phyloP scores from a whole-genome alignment of 257 asterid genomes.

The Linderniella brevidens region DNA sequence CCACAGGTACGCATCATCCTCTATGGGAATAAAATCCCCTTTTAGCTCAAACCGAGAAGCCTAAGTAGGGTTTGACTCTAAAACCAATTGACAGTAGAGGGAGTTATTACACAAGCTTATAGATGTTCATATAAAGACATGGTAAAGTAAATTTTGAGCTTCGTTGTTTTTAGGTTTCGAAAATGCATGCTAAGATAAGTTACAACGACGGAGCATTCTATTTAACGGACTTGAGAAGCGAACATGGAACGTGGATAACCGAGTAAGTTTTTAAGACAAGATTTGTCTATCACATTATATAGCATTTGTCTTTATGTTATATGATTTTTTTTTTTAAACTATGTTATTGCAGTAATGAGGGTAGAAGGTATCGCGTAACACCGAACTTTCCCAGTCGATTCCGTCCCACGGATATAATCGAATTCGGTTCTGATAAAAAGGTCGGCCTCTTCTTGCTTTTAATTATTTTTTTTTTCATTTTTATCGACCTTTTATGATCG shows the following conservation, averaged over 20 bases:
- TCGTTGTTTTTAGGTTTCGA: slow-evolving; percentile 24
- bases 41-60: too few species aligned
- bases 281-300: neutral
- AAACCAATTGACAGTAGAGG: too few species aligned
- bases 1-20: slow-evolving; percentile 26
- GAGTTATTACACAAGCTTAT: too few species aligned
- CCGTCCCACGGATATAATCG: slow-evolving; percentile 59
- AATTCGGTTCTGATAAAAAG: slow-evolving; percentile 69
- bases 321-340: neutral
- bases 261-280: slow-evolving; percentile 26
- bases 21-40: too few species aligned
- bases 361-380: slow-evolving; percentile 34
- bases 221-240: slow-evolving; percentile 64
- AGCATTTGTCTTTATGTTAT: neutral
- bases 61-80: too few species aligned
- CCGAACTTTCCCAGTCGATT: slow-evolving; percentile 64
- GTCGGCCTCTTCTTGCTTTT: slow-evolving; percentile 9
- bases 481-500: neutral
- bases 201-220: slow-evolving; percentile 37
- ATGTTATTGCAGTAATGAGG: slow-evolving; percentile 44
- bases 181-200: slow-evolving; percentile 36
- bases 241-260: slow-evolving; percentile 69
- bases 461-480: neutral
- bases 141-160: neutral
- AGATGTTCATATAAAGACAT: too few species aligned